Percentiles rank a stretch among this genome's conserved stretches.
Evolutionary conservation across 768 basidiomycete species (phyloP).

Genomic region (Tulasnella sp.): DNA sequence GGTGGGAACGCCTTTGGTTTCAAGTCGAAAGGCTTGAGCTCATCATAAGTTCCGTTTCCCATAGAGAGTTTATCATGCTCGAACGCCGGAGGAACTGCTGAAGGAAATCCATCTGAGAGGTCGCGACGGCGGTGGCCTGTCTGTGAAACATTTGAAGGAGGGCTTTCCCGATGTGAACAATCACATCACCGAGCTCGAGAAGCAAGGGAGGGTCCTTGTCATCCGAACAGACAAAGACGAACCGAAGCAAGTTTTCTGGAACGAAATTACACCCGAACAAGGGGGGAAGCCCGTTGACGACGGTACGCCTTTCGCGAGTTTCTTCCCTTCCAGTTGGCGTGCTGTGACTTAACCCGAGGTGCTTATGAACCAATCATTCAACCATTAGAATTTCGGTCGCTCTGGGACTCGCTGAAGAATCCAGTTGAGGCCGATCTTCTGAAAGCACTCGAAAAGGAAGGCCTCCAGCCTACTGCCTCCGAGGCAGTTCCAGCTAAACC

Average conservation of each 20-base stretch:
- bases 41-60: constrained; percentile 58
- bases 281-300: constrained; percentile 45
- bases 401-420: constrained; percentile 82
- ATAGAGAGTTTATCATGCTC: constrained; percentile 20
- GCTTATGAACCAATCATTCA: constrained; percentile 3
- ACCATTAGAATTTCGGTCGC: constrained; percentile 69
- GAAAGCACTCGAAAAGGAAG: constrained; percentile 76
- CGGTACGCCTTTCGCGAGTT: background rate
- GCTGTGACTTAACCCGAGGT: constrained; percentile 16
- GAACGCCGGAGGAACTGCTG: constrained; percentile 75
- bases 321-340: background rate
- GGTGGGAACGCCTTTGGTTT: constrained; percentile 41
- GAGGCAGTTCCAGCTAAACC: constrained; percentile 55
- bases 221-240: constrained; percentile 81
- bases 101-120: constrained; percentile 84
- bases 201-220: constrained; percentile 83
- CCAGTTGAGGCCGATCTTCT: constrained; percentile 82
- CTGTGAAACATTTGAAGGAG: constrained; percentile 82
- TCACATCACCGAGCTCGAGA: constrained; percentile 84
- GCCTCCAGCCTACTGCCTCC: constrained; percentile 72
- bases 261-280: constrained; percentile 82
- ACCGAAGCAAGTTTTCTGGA: constrained; percentile 83
- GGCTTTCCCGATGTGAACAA: constrained; percentile 84
- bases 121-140: constrained; percentile 76
- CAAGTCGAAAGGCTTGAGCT: background rate